Evolutionary conservation across 1,284 basidiomycete genomes (phyloP).

Genomic region (Microbotryum violaceum): DNA sequence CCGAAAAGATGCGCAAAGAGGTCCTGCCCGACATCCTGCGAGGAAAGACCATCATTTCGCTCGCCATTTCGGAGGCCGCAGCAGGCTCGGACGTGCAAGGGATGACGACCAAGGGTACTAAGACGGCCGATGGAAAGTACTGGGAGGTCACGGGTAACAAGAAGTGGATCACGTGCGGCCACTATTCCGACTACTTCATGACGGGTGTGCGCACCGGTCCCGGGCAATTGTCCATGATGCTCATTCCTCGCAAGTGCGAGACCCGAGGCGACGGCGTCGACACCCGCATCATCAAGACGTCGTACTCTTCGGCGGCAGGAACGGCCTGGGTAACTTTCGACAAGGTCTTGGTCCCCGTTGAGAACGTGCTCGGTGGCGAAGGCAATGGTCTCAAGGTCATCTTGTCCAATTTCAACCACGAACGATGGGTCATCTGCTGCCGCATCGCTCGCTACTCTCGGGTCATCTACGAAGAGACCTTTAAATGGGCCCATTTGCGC

Average conservation of each 20-base stretch:
- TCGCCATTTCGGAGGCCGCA: constrained; percentile 40
- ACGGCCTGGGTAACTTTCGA: constrained; percentile 43
- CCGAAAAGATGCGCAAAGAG: constrained; percentile 40
- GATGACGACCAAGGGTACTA: constrained; percentile 38
- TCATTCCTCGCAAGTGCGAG: constrained; percentile 32
- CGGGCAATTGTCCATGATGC: constrained; percentile 41
- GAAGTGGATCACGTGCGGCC: constrained; percentile 44
- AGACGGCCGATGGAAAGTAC: constrained; percentile 39
- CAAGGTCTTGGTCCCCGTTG: constrained; percentile 43
- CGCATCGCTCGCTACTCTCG: not conserved
- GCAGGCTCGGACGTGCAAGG: constrained; percentile 39
- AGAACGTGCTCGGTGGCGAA: constrained; percentile 43
- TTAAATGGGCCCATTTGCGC: constrained; percentile 10
- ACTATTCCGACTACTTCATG: constrained; percentile 6
- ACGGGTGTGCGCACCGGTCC: constrained; percentile 34
- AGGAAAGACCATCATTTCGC: constrained; percentile 41
- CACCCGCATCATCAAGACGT: not conserved
- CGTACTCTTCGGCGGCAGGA: constrained; percentile 32
- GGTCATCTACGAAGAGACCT: constrained; percentile 17
- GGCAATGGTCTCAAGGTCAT: constrained; percentile 42
- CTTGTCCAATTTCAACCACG: constrained; percentile 27
- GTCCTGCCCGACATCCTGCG: constrained; percentile 41
- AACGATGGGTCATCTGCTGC: constrained; percentile 45
- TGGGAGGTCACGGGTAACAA: constrained; percentile 30
- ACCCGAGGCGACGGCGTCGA: not conserved